Percentiles rank a stretch among this genome's conserved stretches.
Evolutionary conservation across 495 filamentous ascomycete genomes (phyloP).

Genomic region (Neurospora africana): DNA sequence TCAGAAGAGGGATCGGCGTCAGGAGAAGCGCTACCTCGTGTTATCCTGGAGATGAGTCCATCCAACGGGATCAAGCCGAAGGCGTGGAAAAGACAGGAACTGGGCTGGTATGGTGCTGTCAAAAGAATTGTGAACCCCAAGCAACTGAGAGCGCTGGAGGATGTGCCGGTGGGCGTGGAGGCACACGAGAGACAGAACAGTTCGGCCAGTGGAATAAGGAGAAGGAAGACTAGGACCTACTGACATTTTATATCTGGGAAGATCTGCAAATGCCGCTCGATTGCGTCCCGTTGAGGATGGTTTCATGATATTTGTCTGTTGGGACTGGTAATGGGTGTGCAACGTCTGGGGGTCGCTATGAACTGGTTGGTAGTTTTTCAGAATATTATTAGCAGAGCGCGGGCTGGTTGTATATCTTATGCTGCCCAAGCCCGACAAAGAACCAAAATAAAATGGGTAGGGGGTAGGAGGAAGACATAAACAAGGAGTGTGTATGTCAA

Average conservation of each 20-base stretch:
- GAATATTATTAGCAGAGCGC: neutral
- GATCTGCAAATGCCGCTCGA: neutral
- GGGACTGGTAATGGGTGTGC: neutral
- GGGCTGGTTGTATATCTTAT: neutral
- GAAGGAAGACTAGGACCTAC: slow-evolving; percentile 10
- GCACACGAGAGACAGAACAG: slow-evolving; percentile 9
- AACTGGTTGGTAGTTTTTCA: neutral
- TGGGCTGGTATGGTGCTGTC: slow-evolving; percentile 30
- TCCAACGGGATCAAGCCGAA: slow-evolving; percentile 16
- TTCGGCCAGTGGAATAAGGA: neutral
- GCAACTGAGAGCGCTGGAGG: slow-evolving; percentile 9
- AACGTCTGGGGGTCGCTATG: neutral
- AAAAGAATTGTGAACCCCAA: slow-evolving; percentile 10
- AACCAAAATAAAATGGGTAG: neutral
- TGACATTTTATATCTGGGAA: neutral
- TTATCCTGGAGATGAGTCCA: slow-evolving; percentile 25
- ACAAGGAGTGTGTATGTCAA: neutral
- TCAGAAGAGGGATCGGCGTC: neutral
- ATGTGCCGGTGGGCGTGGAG: slow-evolving; percentile 11
- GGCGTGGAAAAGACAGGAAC: slow-evolving; percentile 29
- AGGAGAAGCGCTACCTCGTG: slow-evolving; percentile 9
- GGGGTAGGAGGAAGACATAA: neutral
- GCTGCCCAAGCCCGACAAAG: neutral
- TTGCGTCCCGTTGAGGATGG: neutral
- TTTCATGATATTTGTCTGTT: neutral